Conservation (phyloP, 2,329 filamentous ascomycete species). For the Colletotrichum camelliae region DNA sequence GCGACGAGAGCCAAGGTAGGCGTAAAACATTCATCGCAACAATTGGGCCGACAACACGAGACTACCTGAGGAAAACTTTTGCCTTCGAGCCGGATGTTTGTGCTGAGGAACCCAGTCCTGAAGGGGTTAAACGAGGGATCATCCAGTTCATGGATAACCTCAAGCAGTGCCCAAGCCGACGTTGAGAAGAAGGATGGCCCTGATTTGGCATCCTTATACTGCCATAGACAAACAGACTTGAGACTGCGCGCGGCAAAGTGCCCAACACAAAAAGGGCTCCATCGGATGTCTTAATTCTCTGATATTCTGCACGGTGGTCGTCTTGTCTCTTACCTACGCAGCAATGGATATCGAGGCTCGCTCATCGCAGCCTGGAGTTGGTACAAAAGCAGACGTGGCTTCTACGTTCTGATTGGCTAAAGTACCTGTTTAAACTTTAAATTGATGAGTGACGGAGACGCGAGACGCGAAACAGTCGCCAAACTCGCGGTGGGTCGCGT, state of each 20-base stretch:
- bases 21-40: conserved; percentile 74
- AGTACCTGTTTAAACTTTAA: background rate
- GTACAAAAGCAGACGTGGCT: background rate
- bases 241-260: background rate
- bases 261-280: background rate
- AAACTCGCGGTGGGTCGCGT: background rate
- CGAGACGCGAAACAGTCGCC: conserved; percentile 4
- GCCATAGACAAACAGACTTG: background rate
- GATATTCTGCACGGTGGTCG: background rate
- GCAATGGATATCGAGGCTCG: background rate
- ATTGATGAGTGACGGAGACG: background rate
- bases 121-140: conserved; percentile 78
- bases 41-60: conserved; percentile 91
- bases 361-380: background rate
- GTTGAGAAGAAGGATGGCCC: background rate
- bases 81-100: conserved; percentile 78
- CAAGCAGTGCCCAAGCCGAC: background rate
- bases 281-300: background rate
- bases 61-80: conserved; percentile 71
- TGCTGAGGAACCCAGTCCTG: conserved; percentile 80
- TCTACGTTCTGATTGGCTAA: background rate
- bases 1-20: conserved; percentile 23
- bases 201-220: background rate
- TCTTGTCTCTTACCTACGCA: background rate
- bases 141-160: conserved; percentile 40